phyloP scores from a whole-genome alignment of 1,284 basidiomycete genomes.

The Papiliotrema fonsecae region DNA sequence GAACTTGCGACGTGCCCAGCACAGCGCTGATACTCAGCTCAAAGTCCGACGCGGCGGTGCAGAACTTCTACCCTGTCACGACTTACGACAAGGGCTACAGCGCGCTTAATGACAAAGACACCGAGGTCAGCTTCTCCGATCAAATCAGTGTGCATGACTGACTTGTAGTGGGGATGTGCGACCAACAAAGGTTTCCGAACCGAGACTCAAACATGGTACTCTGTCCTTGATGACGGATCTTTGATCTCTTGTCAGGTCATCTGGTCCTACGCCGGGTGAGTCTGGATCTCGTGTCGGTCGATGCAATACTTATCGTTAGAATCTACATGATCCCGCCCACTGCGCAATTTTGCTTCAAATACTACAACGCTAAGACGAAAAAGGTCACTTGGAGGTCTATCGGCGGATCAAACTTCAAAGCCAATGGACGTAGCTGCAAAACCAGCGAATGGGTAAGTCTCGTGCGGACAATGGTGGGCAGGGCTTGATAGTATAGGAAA shows the following conservation, averaged over 20 bases:
- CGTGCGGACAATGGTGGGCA: too few species aligned
- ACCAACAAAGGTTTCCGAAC: slow-evolving; percentile 71
- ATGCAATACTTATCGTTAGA: slow-evolving; percentile 55
- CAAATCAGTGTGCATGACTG: neutral
- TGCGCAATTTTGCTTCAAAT: slow-evolving; percentile 92
- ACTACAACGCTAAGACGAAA: slow-evolving; percentile 74
- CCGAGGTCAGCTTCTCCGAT: slow-evolving; percentile 45
- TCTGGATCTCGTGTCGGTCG: slow-evolving; percentile 14
- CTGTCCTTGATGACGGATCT: slow-evolving; percentile 74
- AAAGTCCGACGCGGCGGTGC: slow-evolving; percentile 30
- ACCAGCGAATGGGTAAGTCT: slow-evolving; percentile 77
- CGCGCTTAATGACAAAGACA: slow-evolving; percentile 38
- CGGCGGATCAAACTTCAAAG: slow-evolving; percentile 76
- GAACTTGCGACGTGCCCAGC: neutral
- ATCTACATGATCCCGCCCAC: slow-evolving; percentile 59
- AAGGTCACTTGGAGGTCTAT: slow-evolving; percentile 81
- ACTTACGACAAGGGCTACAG: slow-evolving; percentile 43
- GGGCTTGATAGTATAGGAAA: slow-evolving; percentile 41
- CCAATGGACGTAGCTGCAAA: slow-evolving; percentile 82
- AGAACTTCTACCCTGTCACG: slow-evolving; percentile 74
- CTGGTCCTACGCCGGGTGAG: slow-evolving; percentile 89
- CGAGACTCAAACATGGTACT: slow-evolving; percentile 90
- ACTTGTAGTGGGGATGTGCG: slow-evolving; percentile 64
- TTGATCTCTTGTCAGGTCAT: slow-evolving; percentile 88
- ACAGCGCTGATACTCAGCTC: neutral